Conservation (phyloP, 495 filamentous ascomycete species). For the Platismatia glauca region DNA sequence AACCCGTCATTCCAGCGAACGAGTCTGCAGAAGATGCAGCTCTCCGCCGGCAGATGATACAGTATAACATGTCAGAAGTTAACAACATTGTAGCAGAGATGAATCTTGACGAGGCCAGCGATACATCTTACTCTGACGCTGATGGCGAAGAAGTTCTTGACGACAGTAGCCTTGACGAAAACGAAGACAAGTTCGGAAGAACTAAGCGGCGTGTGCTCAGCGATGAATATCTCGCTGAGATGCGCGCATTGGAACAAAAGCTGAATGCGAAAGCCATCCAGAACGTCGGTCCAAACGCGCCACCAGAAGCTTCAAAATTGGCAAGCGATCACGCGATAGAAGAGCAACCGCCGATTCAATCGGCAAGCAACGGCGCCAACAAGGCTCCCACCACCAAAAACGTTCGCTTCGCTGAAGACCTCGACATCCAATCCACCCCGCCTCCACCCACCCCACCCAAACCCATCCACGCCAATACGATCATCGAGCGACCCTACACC, state of each 20-base stretch:
- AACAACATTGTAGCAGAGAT: conserved; percentile 90
- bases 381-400: conserved; percentile 44
- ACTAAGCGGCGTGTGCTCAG: conserved; percentile 52
- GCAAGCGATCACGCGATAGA: not conserved
- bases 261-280: conserved; percentile 35
- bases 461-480: conserved; percentile 44
- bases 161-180: conserved; percentile 50
- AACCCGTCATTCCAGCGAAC: conserved; percentile 46
- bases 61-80: conserved; percentile 76
- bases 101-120: conserved; percentile 61
- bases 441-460: conserved; percentile 41
- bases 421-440: conserved; percentile 50
- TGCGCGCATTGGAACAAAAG: conserved; percentile 74
- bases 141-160: conserved; percentile 44
- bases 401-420: conserved; percentile 63
- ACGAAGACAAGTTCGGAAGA: conserved; percentile 62
- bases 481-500: conserved; percentile 51
- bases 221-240: conserved; percentile 63
- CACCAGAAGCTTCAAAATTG: not conserved
- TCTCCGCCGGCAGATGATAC: conserved; percentile 85
- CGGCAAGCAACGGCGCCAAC: conserved; percentile 25
- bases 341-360: not conserved
- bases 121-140: conserved; percentile 35
- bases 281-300: conserved; percentile 43
- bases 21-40: conserved; percentile 72